Base-by-base conservation (phyloP, 805 yeast genomes). In the Lipomyces spencermartinsiae region DNA sequence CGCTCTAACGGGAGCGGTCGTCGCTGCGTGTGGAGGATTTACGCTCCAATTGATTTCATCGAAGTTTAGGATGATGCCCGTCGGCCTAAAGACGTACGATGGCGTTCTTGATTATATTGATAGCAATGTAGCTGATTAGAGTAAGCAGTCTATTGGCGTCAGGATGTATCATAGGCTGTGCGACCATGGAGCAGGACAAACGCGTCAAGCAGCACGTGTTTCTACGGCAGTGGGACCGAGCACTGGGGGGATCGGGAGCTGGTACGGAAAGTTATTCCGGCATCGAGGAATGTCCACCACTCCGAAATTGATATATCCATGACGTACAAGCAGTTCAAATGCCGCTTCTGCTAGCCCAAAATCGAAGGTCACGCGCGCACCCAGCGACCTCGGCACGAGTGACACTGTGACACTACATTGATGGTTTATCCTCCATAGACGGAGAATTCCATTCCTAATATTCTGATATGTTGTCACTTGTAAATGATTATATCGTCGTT, bases 241-340 rank as follows among this genome's bases (percentile, higher is more conserved):
- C 43, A 62, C 12, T 71, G 75, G 9, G 70, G 76, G 60, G 66
- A 73, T 54, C 29, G 67, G 61, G 66, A 68, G 25, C 43, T 33
- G 49, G 56, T 64, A 67, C 6, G 71, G 68, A 34, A 71, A 69
- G 56, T 67, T 71, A 43, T 70, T 67, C 29, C 73, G 65, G 54
- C 71, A 70, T 25, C 66, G 64, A 14, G 76, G 75, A 34, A 75
- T 69, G 39, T 77, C 78, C n/a, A 77, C 66, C 65, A 82, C 81
- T 6, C 84, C 84, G 70, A 76, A 81, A 68, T 81, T 81, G 66
- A 81, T 81, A 69, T 79, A 80, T 6, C 84, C 83, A 62, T 78
- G 74, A 5, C 83, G 78, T 35, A 78, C 76, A 3, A 81, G 77
- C 77, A 80, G 80, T 65, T 81, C 83, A 65, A 75, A 81, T 5